A percentile compares a stretch with the other conserved stretches of the same genome.
phyloP scores from a whole-genome alignment of 306 rosid genomes.

The apple (Malus domestica) region DNA sequence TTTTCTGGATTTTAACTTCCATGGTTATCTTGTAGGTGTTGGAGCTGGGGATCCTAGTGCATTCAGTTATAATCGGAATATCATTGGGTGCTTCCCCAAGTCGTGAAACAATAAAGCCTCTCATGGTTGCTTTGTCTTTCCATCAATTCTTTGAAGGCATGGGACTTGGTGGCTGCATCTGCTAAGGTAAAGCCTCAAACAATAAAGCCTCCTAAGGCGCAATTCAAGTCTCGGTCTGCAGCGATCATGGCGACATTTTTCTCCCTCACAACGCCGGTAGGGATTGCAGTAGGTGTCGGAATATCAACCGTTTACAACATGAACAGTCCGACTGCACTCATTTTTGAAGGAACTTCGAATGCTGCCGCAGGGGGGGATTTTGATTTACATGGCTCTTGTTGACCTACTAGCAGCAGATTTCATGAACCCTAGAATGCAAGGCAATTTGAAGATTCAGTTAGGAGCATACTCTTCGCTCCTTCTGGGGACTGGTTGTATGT shows the following conservation, averaged over 20 bases:
- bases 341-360: conserved; percentile 49
- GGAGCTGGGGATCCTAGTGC: conserved; percentile 81
- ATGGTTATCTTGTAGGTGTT: conserved; percentile 36
- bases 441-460: conserved; percentile 30
- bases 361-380: conserved; percentile 67
- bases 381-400: conserved; percentile 71
- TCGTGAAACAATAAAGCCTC: conserved; percentile 51
- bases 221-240: conserved; percentile 39
- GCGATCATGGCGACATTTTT: conserved; percentile 55
- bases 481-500: conserved; percentile 64
- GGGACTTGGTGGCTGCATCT: conserved; percentile 92
- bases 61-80: conserved; percentile 72
- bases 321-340: conserved; percentile 37
- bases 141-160: conserved; percentile 89
- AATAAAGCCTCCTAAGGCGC: conserved; percentile 23
- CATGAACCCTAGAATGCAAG: conserved; percentile 54
- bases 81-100: conserved; percentile 54
- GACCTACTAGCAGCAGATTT: conserved; percentile 72
- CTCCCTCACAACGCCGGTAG: conserved; percentile 62
- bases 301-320: conserved; percentile 40
- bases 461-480: conserved; percentile 59
- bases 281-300: conserved; percentile 58
- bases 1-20: not conserved
- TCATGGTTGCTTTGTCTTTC: conserved; percentile 64
- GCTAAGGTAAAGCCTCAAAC: conserved; percentile 32